Evolutionary conservation across 1,284 basidiomycete genomes (phyloP).

Genomic region (Sanguinoderma infundibulare): DNA sequence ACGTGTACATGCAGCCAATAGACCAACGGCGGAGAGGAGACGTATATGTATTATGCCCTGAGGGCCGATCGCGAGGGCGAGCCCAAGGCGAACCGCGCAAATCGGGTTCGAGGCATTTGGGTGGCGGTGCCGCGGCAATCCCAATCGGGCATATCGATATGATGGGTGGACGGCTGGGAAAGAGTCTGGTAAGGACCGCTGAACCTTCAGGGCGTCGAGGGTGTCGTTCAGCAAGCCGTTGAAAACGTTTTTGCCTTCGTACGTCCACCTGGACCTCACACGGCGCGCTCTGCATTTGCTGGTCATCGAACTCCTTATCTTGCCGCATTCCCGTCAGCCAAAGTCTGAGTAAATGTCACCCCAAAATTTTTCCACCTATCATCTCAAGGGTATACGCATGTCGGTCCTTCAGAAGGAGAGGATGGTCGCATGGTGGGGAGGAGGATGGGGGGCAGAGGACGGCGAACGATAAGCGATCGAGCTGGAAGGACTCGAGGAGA

Average conservation of each 20-base stretch:
- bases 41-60: too few species aligned
- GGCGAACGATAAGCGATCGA: not conserved
- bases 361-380: not conserved
- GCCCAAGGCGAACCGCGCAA: too few species aligned
- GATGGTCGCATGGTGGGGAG: not conserved
- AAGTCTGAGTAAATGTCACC: not conserved
- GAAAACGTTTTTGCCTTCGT: slow-evolving; percentile 17
- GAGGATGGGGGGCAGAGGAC: not conserved
- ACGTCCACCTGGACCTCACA: slow-evolving; percentile 19
- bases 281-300: not conserved
- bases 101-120: too few species aligned
- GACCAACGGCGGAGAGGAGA: too few species aligned
- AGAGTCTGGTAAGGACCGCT: slow-evolving; percentile 21
- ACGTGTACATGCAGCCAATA: too few species aligned
- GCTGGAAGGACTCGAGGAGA: not conserved
- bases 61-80: too few species aligned
- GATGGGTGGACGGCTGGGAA: too few species aligned
- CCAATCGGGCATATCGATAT: too few species aligned
- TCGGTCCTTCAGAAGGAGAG: not conserved
- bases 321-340: too few species aligned
- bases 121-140: too few species aligned
- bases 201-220: slow-evolving; percentile 25
- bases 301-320: not conserved
- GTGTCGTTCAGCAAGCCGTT: slow-evolving; percentile 16
- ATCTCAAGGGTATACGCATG: not conserved